Conservation (phyloP, 805 yeast genomes). For the Schizosaccharomyces octosporus region DNA sequence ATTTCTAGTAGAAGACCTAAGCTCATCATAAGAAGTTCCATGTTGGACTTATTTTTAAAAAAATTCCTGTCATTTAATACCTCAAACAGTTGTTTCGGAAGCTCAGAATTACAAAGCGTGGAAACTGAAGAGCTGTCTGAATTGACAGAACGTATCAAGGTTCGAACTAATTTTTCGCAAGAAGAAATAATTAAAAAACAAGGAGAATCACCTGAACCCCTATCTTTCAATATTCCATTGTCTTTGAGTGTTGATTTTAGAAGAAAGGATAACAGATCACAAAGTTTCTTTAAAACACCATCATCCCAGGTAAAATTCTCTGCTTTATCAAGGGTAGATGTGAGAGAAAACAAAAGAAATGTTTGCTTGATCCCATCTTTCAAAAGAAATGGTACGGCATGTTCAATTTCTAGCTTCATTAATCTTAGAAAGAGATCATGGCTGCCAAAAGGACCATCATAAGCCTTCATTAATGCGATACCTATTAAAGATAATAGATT, state of each 20-base stretch:
- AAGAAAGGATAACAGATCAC: not conserved
- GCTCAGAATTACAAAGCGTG: not conserved
- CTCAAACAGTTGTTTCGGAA: not conserved
- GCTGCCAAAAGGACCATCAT: not conserved
- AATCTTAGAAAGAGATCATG: not conserved
- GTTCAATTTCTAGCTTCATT: not conserved
- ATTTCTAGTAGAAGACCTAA: not conserved
- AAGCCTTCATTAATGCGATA: not conserved
- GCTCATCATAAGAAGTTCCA: not conserved
- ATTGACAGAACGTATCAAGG: not conserved
- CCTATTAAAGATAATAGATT: not conserved
- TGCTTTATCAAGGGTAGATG: too few species aligned
- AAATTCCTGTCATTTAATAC: not conserved
- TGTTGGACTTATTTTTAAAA: not conserved
- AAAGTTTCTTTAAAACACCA: too few species aligned
- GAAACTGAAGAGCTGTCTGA: not conserved
- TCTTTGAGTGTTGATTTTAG: not conserved
- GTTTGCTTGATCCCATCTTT: not conserved
- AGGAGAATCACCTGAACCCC: not conserved
- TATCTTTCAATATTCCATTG: not conserved
- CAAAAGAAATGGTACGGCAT: not conserved
- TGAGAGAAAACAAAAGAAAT: too few species aligned
- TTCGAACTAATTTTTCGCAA: not conserved
- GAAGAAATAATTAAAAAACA: not conserved
- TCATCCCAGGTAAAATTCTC: too few species aligned